Conservation (phyloP, 495 filamentous ascomycete species). For the Talaromyces proteolyticus region DNA sequence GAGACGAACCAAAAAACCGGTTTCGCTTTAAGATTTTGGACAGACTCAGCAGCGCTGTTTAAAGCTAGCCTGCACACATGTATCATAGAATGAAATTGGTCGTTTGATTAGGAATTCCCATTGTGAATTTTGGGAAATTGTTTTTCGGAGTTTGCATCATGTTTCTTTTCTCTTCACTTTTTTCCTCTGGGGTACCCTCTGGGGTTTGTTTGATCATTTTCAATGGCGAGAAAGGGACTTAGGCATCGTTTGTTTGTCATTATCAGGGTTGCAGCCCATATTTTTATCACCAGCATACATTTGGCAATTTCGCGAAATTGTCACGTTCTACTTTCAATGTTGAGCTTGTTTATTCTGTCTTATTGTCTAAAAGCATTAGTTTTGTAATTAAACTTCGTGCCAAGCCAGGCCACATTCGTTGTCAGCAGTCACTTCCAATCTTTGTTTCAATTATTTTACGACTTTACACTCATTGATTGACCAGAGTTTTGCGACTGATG, state of each 20-base stretch:
- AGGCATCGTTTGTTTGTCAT: not conserved
- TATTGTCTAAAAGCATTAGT: constrained; percentile 11
- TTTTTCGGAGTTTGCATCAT: too few species aligned
- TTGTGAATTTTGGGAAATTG: too few species aligned
- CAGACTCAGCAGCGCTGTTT: not conserved
- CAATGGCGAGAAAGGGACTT: not conserved
- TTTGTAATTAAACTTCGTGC: too few species aligned
- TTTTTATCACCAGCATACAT: not conserved
- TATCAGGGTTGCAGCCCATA: not conserved
- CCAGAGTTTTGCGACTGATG: too few species aligned
- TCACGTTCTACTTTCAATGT: constrained; percentile 7
- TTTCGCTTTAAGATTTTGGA: too few species aligned
- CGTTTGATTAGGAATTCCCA: not conserved
- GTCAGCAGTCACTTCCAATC: too few species aligned
- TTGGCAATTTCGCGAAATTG: not conserved
- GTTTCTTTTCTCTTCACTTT: constrained; percentile 6
- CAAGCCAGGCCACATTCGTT: too few species aligned
- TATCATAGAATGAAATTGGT: not conserved
- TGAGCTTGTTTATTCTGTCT: constrained; percentile 6
- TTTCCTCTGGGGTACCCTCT: not conserved
- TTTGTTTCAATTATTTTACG: too few species aligned
- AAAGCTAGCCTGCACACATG: not conserved
- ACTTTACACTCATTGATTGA: too few species aligned
- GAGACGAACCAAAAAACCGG: too few species aligned
- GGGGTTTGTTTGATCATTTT: not conserved